Percentiles rank a stretch among this genome's conserved stretches.
These are phyloP conservation scores for Kodamaea laetipori DNA, from an alignment of 805 yeast genomes.

Conservation along the genomic window DNA sequence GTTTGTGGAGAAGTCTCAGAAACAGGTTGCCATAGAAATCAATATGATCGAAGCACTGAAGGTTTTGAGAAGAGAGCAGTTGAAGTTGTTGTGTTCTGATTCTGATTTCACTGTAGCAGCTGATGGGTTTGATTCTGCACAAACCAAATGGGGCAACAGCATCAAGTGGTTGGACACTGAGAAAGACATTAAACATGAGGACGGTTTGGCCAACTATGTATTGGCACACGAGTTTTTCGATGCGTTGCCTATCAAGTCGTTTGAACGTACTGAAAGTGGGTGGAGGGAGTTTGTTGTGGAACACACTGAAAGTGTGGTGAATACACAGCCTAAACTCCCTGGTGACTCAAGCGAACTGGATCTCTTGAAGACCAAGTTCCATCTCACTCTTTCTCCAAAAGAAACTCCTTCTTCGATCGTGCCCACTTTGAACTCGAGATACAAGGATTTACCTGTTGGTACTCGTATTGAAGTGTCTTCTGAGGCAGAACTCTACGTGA, in stretches of 20 bases:
- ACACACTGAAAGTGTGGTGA: conserved; percentile 40
- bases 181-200: conserved; percentile 38
- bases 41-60: conserved; percentile 73
- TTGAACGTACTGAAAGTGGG: conserved; percentile 60
- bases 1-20: conserved; percentile 30
- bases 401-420: conserved; percentile 65
- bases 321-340: conserved; percentile 30
- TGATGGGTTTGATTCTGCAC: conserved; percentile 39
- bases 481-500: conserved; percentile 62
- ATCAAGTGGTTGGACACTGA: conserved; percentile 66
- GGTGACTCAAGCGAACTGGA: conserved; percentile 17
- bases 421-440: conserved; percentile 55
- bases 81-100: conserved; percentile 47
- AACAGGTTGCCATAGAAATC: conserved; percentile 39
- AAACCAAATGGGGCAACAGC: conserved; percentile 52
- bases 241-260: conserved; percentile 78
- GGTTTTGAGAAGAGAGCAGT: conserved; percentile 60
- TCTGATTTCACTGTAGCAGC: conserved; percentile 21
- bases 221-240: conserved; percentile 88
- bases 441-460: conserved; percentile 51
- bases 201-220: conserved; percentile 54
- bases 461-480: conserved; percentile 74
- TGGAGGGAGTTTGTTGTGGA: conserved; percentile 83
- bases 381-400: conserved; percentile 55
- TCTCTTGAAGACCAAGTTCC: conserved; percentile 45